Evolutionary conservation across 2,329 filamentous ascomycete genomes (phyloP).

Genomic region (Penicillium sp.): DNA sequence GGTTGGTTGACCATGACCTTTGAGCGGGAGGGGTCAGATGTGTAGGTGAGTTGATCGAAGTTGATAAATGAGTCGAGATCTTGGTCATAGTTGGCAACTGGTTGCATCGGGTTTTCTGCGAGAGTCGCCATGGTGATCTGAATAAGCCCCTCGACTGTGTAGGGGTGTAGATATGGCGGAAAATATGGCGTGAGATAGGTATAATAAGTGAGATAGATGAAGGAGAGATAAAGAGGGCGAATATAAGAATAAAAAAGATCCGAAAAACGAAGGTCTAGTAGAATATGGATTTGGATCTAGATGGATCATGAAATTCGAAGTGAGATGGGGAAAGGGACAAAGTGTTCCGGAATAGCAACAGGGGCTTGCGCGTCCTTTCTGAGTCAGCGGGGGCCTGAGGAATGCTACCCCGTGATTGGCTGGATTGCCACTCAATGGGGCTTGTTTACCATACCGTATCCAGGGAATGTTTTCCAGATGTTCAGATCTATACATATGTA

Average conservation of each 20-base stretch:
- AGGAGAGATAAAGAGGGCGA: constrained; percentile 8
- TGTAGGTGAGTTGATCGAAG: constrained; percentile 45
- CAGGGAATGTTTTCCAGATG: not conserved
- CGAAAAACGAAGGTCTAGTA: constrained; percentile 9
- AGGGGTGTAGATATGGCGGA: not conserved
- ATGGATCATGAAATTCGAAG: constrained; percentile 17
- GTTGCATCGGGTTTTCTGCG: constrained; percentile 33
- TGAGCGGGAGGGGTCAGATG: constrained; percentile 36
- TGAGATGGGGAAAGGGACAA: constrained; percentile 13
- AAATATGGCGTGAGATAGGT: not conserved
- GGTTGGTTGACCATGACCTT: constrained; percentile 38
- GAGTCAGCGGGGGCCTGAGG: constrained; percentile 25
- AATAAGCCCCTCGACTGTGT: not conserved
- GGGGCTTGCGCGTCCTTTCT: constrained; percentile 36
- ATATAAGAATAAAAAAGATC: not conserved
- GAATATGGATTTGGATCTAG: constrained; percentile 12
- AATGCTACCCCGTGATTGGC: constrained; percentile 1
- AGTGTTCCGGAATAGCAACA: constrained; percentile 16
- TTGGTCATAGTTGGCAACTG: constrained; percentile 40
- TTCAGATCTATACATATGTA: not conserved
- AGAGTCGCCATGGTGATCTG: constrained; percentile 34
- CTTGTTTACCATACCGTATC: constrained; percentile 3
- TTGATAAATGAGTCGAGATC: constrained; percentile 49
- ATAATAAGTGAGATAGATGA: constrained; percentile 1
- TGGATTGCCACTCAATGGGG: not conserved